These are phyloP conservation scores for Alternaria incomplexa DNA, from an alignment of 2,329 filamentous ascomycete species.

Conservation along the genomic window DNA sequence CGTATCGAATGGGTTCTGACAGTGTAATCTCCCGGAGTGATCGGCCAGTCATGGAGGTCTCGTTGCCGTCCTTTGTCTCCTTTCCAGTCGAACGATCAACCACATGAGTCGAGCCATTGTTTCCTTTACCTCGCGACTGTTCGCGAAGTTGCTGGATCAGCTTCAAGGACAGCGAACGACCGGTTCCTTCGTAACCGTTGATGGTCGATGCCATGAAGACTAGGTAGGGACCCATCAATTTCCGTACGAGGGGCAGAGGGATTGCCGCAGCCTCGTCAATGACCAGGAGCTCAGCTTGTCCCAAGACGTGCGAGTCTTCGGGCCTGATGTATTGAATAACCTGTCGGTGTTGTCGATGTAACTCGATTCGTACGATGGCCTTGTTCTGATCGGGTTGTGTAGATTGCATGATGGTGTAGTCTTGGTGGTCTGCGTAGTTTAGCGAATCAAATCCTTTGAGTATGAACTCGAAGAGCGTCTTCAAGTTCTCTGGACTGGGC, in stretches of 20 bases:
- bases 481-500: slow-evolving; percentile 96
- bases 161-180: slow-evolving; percentile 91
- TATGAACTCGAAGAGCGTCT: slow-evolving; percentile 96
- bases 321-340: slow-evolving; percentile 99
- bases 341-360: slow-evolving; percentile 92
- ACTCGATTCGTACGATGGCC: slow-evolving; percentile 94
- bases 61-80: slow-evolving; percentile 50
- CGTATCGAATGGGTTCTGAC: slow-evolving; percentile 92
- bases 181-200: slow-evolving; percentile 97
- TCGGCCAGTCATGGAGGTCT: slow-evolving; percentile 62
- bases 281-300: slow-evolving; percentile 92
- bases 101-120: slow-evolving; percentile 64
- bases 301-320: slow-evolving; percentile 91
- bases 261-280: slow-evolving; percentile 99
- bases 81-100: slow-evolving; percentile 83
- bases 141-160: slow-evolving; percentile 96
- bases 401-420: slow-evolving; percentile 97
- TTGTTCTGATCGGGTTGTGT: slow-evolving; percentile 99
- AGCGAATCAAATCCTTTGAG: slow-evolving; percentile 98
- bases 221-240: slow-evolving; percentile 94
- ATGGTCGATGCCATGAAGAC: slow-evolving; percentile 99
- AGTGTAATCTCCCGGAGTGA: slow-evolving; percentile 91
- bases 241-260: slow-evolving; percentile 86
- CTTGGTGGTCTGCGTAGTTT: slow-evolving; percentile 90
- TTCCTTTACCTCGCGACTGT: slow-evolving; percentile 74